Evolutionary conservation across 192 early-diverging fungal species (phyloP), one percentile per base, ranked within the genome.

Genomic region (Entomortierella chlamydospora): DNA sequence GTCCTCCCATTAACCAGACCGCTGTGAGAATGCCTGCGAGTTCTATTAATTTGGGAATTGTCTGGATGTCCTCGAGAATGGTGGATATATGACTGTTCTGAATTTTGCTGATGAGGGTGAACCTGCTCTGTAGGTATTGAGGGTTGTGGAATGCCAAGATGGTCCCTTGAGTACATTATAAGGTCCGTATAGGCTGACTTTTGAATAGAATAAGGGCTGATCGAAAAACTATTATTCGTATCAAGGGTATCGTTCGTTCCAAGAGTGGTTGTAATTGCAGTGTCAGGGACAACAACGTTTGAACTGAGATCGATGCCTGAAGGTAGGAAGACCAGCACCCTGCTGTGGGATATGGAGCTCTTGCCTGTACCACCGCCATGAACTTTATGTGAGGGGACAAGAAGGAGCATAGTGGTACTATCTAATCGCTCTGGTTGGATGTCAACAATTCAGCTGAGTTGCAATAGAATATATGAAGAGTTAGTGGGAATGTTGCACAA

Each of bases 271-370:
- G 66, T 78, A 59, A 78, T 78, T 53, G 73, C 73, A 2, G 61
- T 69, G 11, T 78, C 73, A 31, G 73, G 67, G 25, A 78, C 66
- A 29, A 78, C 39, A 26, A 78, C 55, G 10, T 62, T 78, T 0
- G 73, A 78, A 60, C 73, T 69, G 26, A 78, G 54, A 39, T 78
- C 73, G 6, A 56, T 78, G 20, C 69, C 61, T n/a, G 65, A 62
- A 1, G 73, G 67, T 1, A 78, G 49, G 39, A 78, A 42, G 15
- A 78, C 73, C 1, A 78, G 59, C 22, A 78, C 67, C 51, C 60
- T 61, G 15, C 50, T 57, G 20, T 23, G 29, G 1, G 45, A 29
- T 28, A 28, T 17, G 0, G 67, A 26, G 31, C 8, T 49, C 18
- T 68, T 63, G 18, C 39, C 45, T 17, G 51, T 28, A 6, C 53